Evolutionary conservation across 805 yeast species (phyloP).

Genomic region (Sungouiozyma ichnusensis): DNA sequence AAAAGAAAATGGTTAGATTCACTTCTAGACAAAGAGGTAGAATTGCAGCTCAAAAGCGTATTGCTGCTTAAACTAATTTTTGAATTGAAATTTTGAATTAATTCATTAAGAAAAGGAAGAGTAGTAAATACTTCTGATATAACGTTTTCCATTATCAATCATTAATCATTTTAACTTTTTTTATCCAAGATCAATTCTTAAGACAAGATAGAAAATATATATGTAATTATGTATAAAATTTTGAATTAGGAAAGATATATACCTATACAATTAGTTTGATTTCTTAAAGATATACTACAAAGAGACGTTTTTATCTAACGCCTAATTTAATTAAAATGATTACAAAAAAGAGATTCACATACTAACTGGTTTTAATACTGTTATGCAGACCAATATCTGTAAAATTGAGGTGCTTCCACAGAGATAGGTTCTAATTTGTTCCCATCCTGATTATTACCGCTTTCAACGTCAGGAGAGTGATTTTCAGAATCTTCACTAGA

Average conservation of each 20-base stretch:
- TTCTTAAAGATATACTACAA: no score
- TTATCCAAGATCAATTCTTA: neutral
- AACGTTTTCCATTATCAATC: neutral
- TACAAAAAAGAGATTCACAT: no score
- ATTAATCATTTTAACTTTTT: neutral
- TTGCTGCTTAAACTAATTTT: constrained; percentile 43
- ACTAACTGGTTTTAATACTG: no score
- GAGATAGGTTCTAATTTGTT: constrained; percentile 44
- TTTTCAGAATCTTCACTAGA: neutral
- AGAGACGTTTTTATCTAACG: no score
- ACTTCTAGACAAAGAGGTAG: constrained; percentile 90
- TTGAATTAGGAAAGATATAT: neutral
- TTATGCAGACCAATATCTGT: constrained; percentile 57
- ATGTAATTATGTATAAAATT: no score
- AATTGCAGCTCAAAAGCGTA: constrained; percentile 79
- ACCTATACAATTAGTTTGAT: no score
- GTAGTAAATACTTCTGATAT: neutral
- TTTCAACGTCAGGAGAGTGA: constrained; percentile 1
- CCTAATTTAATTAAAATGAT: no score
- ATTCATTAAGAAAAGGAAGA: neutral
- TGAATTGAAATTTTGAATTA: constrained; percentile 1
- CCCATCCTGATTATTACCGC: constrained; percentile 15
- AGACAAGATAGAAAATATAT: neutral
- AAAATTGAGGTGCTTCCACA: constrained; percentile 49
- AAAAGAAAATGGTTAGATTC: constrained; percentile 57